Evolutionary conservation across 768 basidiomycete species (phyloP).

Genomic region (Glaciozyma antarctica): DNA sequence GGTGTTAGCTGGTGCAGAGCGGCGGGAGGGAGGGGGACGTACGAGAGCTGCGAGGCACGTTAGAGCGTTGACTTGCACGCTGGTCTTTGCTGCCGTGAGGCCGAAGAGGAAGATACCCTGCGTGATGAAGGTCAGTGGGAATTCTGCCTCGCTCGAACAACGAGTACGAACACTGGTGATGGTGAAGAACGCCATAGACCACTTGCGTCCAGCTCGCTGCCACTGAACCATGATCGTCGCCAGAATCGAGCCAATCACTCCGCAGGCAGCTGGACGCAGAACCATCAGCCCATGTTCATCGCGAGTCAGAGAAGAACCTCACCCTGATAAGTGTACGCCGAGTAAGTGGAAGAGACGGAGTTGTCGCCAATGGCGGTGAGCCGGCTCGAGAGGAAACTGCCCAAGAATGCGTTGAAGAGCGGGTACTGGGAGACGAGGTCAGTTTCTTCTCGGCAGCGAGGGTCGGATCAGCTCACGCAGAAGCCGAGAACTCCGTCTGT

Average conservation of each 20-base stretch:
- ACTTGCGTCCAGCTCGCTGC: background rate
- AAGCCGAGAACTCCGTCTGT: background rate
- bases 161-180: background rate
- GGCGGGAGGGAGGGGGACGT: background rate
- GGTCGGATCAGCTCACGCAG: background rate
- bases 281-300: no score
- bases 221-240: background rate
- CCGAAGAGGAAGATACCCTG: slow-evolving; percentile 1
- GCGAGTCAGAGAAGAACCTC: no score
- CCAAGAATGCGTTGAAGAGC: slow-evolving; percentile 49
- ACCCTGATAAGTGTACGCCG: slow-evolving; percentile 8
- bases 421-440: slow-evolving; percentile 40
- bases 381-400: slow-evolving; percentile 43
- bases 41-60: background rate
- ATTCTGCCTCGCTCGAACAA: background rate
- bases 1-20: no score
- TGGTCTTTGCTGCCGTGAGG: background rate
- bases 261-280: slow-evolving; percentile 1
- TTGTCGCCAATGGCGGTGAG: background rate
- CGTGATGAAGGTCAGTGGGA: background rate
- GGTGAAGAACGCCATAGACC: background rate
- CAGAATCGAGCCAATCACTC: background rate
- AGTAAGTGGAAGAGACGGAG: background rate
- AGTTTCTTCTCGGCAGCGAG: background rate
- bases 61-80: background rate